These are phyloP conservation scores for Sphagnum magellanicum DNA, from an alignment of 228 moss, liverwort and hornwort genomes.

Conservation along the genomic window DNA sequence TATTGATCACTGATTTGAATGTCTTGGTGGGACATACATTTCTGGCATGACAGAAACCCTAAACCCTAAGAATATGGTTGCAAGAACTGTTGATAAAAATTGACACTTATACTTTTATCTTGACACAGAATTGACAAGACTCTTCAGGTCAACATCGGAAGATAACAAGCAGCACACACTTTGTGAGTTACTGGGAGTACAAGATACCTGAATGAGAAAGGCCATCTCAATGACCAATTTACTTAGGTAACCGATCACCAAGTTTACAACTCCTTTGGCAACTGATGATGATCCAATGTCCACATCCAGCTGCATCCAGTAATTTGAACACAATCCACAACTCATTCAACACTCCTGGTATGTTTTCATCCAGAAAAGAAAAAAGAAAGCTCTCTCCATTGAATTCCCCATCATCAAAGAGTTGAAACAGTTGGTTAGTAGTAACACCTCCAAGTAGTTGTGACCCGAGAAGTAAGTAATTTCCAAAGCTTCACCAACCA, in stretches of 20 bases:
- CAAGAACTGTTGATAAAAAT: too few relatives aligned
- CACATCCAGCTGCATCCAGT: conserved; percentile 59
- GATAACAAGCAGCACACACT: not conserved
- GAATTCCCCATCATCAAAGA: not conserved
- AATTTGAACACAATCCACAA: not conserved
- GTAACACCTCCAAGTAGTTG: conserved; percentile 74
- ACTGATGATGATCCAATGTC: conserved; percentile 96
- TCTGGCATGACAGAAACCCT: not conserved
- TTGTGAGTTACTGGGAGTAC: not conserved
- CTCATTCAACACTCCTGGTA: not conserved
- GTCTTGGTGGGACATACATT: not conserved
- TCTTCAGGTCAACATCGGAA: not conserved
- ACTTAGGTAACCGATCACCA: conserved; percentile 72
- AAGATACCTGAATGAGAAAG: conserved; percentile 78
- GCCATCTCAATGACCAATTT: conserved; percentile 94
- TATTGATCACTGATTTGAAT: not conserved
- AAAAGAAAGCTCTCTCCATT: not conserved
- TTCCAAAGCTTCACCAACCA: conserved; percentile 85
- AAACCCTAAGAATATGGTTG: too few relatives aligned
- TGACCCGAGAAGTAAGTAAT: conserved; percentile 59
- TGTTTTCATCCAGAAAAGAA: not conserved
- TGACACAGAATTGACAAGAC: not conserved
- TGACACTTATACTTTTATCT: not conserved
- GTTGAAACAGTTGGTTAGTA: not conserved
- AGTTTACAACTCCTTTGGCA: conserved; percentile 84